phyloP scores from a whole-genome alignment of 805 yeast genomes.

The Millerozyma acaciae region DNA sequence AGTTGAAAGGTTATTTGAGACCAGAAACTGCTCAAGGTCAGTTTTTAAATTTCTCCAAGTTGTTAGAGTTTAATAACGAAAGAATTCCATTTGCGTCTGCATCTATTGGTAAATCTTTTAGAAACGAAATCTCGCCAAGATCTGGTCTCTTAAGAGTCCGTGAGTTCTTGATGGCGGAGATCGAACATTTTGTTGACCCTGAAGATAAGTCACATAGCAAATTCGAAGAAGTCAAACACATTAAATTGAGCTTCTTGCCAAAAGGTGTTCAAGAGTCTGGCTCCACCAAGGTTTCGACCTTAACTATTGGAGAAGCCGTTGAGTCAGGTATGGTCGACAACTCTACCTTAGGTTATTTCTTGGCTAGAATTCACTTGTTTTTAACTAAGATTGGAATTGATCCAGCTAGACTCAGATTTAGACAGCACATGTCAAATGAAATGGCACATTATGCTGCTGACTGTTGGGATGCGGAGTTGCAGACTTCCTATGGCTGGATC shows the following conservation, averaged over 20 bases:
- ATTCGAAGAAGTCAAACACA: conserved; percentile 70
- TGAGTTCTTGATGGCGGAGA: conserved; percentile 98
- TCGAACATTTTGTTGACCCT: conserved; percentile 98
- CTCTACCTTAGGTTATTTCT: conserved; percentile 94
- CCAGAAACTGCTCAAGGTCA: conserved; percentile 99
- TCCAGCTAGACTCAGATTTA: conserved; percentile 77
- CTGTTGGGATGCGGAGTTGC: conserved; percentile 99
- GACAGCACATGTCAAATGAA: conserved; percentile 98
- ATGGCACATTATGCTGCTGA: conserved; percentile 99
- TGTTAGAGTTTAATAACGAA: conserved; percentile 90
- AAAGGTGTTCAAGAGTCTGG: conserved; percentile 87
- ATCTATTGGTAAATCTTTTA: conserved; percentile 95
- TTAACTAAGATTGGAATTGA: conserved; percentile 89
- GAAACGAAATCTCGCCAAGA: conserved; percentile 98
- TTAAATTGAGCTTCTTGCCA: conserved; percentile 75
- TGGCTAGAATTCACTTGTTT: conserved; percentile 88
- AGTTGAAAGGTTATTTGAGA: conserved; percentile 88
- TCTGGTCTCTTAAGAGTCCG: conserved; percentile 97
- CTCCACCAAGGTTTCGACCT: conserved; percentile 57
- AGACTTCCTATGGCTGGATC: conserved; percentile 97
- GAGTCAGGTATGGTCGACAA: conserved; percentile 84
- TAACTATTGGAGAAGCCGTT: conserved; percentile 90
- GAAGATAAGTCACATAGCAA: conserved; percentile 75
- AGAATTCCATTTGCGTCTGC: conserved; percentile 99
- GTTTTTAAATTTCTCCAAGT: conserved; percentile 89